Evolutionary conservation across 192 early-diverging fungal genomes (phyloP), one percentile per base, ranked within the genome.

Genomic region (Phlyctochytrium bullatum): DNA sequence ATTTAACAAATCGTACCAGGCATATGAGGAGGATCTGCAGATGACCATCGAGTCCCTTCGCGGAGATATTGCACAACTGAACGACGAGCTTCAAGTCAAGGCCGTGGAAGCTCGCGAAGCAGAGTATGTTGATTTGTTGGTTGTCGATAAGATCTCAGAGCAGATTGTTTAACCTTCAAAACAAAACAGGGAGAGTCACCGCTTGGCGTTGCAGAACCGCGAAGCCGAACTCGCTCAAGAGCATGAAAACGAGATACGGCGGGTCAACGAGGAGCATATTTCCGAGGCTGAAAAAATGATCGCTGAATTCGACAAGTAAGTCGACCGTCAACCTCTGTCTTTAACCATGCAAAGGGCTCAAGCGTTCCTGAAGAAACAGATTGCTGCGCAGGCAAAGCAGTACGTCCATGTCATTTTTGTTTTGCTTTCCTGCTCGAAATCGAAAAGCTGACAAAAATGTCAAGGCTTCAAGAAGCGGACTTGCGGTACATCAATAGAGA

Each of bases 401-500:
- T 84, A 71, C 47, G 65, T 27, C 17, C 6, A 31, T 47, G 12
- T 66, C 47, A 53, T 62, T 58, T 53, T 34, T 53, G 24, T n/a
- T 50, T 71, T 78, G 32, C 6, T 29, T 23, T 0, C 16, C 52
- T n/a, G n/a, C n/a, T n/a, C n/a, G n/a, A n/a, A n/a, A n/a, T n/a
- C n/a, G n/a, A n/a, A n/a, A n/a, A n/a, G n/a, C n/a, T n/a, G n/a
- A n/a, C n/a, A n/a, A n/a, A n/a, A n/a, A n/a, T n/a, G n/a, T n/a
- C n/a, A n/a, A 83, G 80, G 33, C 59, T 86, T 35, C 59, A 84
- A 58, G 84, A 86, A 14, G 84, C 84, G 10, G 84, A 72, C n/a
- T 4, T 73, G 23, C 80, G 77, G 52, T 86, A 86, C 65, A 78
- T 79, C 25, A 86, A 86, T 53, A 71, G 84, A 34, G 84, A 86